phyloP scores from a whole-genome alignment of 1,284 basidiomycete genomes.

The Gymnopus androsaceus region DNA sequence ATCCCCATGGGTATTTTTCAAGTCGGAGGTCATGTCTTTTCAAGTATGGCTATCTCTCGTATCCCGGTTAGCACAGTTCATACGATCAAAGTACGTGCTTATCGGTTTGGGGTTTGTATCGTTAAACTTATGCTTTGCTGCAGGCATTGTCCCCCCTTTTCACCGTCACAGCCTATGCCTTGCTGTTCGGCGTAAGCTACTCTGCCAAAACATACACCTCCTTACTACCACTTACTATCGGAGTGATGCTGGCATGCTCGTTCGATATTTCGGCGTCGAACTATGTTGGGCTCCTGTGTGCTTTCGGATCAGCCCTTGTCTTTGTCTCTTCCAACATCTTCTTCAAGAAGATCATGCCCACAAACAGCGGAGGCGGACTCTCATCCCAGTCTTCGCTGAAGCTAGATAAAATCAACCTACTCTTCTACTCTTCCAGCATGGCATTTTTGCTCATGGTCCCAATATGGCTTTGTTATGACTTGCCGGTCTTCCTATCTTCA shows the following conservation, averaged over 20 bases:
- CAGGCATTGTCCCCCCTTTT: constrained; percentile 96
- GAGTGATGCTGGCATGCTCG: constrained; percentile 97
- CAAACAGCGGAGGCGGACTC: constrained; percentile 44
- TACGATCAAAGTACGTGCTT: constrained; percentile 86
- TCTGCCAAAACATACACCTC: constrained; percentile 90
- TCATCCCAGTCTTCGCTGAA: constrained; percentile 62
- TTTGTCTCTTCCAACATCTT: constrained; percentile 99
- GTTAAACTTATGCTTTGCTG: constrained; percentile 10
- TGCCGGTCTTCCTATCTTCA: constrained; percentile 61
- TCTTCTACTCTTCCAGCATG: constrained; percentile 94
- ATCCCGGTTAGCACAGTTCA: constrained; percentile 98
- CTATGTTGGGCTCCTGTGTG: constrained; percentile 81
- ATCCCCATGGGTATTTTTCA: constrained; percentile 93
- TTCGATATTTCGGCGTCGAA: constrained; percentile 90
- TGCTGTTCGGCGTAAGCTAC: constrained; percentile 93
- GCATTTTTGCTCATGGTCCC: constrained; percentile 95
- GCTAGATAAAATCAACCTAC: constrained; percentile 95
- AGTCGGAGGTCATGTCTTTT: constrained; percentile 97
- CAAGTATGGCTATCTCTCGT: constrained; percentile 92
- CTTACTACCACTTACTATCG: constrained; percentile 90
- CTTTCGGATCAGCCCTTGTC: constrained; percentile 92
- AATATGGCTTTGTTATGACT: constrained; percentile 88
- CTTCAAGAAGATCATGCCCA: constrained; percentile 98
- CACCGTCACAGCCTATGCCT: constrained; percentile 92
- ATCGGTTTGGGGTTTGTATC: not conserved